Base-by-base conservation (phyloP, 75 land plant genomes). In the Ceratopteris richardii region DNA sequence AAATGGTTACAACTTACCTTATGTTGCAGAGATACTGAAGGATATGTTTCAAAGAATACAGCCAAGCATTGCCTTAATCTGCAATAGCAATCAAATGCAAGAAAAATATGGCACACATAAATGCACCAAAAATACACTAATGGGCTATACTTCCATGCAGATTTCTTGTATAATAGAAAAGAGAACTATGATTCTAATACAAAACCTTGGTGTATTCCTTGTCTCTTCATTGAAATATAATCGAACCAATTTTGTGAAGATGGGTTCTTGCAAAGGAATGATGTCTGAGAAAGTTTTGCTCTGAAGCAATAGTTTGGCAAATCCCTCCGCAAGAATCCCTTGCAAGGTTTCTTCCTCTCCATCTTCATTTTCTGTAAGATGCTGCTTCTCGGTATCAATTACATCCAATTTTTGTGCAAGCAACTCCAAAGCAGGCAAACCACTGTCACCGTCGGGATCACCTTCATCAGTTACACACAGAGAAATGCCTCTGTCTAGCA, bases 31-130 rank as follows among this genome's bases (percentile, higher is more conserved):
- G 98, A 77, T 22, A 88, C 66, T 0, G 82, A 77, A 24, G 96
- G 72, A 47, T 86, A 94, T 42, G 84, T 89, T 66, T 81, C 82
- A 73, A 94, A 94, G 78, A 94, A 94, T 0, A 89, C 87, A 23
- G 90, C 87, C 30, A 94, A 58, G 55, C 96, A 89, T 54, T 94
- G 98, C 50, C 80, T 79, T 60, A 94, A 79, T 75, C 98, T 94
- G 80, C 31, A 52, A 43, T 41, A 39, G 9, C 14, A 37, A 21
- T 21, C 16, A 12, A 33, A 33, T 3, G 37, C 37, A 33, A 33
- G 37, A 9, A 33, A n/a, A n/a, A n/a, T n/a, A n/a, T n/a, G n/a
- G n/a, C n/a, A n/a, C n/a, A n/a, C n/a, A n/a, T n/a, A n/a, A n/a
- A n/a, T n/a, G n/a, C n/a, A n/a, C n/a, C n/a, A n/a, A n/a, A n/a